Base-by-base conservation (phyloP, 805 yeast species). In the Metschnikowia gelsemii region DNA sequence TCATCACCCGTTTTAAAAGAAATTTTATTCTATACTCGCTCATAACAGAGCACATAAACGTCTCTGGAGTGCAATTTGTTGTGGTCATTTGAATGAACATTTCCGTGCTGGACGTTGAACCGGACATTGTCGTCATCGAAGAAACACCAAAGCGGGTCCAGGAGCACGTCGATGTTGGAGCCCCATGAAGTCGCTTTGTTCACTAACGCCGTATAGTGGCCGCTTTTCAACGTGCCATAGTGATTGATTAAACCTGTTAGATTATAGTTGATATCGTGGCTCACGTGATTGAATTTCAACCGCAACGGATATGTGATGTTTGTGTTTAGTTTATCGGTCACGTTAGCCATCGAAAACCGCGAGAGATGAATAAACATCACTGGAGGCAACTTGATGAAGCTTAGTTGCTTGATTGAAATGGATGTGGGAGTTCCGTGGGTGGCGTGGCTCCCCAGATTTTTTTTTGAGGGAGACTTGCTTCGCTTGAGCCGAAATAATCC, bases 171-270 rank as follows among this genome's bases (percentile, higher is more conserved):
- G 17, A 26, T 24, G 14, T 34, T 22, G 8, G 18, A 7, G 9
- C 32, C 44, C 12, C 41, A 41, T 12, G 35, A 35, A 5, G 46
- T 47, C 1, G 68, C 54, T 51, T 73, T 81, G 51, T 80, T 76
- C 2, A 82, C 80, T 33, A 82, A 61, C 0, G 88, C 69, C 1
- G 90, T 85, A 55, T 85, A 85, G 59, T 85, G 95, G 0, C 95
- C 95, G 36, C 86, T 79, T 44, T 78, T 75, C 40, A 84, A 64
- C 31, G 76, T 76, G 1, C 95, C 93, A 42, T 73, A 69, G 57
- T 85, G 95, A 54, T 84, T 84, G 3, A 85, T 80, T 46, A 83
- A 69, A 1, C 85, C 86, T 42, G 71, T 71, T 26, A 85, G 61
- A 46, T 68, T 75, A 56, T 84, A 85, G 21, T 62, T 68, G 17